These are phyloP conservation scores for Diaporthe sp. DNA, from an alignment of 2,329 filamentous ascomycete genomes.

Conservation along the genomic window DNA sequence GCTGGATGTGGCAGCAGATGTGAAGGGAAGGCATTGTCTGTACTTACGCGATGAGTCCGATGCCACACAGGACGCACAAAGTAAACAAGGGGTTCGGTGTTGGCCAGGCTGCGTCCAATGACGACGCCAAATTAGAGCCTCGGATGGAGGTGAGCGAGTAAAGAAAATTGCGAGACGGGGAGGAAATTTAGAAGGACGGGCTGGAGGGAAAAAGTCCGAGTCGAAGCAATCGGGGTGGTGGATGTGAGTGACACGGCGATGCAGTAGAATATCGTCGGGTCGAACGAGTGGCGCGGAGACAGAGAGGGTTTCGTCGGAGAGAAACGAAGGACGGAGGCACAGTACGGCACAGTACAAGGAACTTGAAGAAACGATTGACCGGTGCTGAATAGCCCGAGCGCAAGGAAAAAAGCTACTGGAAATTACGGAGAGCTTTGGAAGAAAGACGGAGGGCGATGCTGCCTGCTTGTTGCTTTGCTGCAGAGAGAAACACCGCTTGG, in stretches of 20 bases:
- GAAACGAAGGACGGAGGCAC: constrained; percentile 29
- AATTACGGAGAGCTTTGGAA: constrained; percentile 11
- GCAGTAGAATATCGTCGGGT: constrained; percentile 19
- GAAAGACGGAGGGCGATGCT: constrained; percentile 7
- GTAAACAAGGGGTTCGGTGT: constrained; percentile 9
- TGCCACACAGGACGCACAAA: not conserved
- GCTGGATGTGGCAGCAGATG: not conserved
- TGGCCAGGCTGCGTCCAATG: constrained; percentile 14
- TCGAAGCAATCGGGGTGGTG: constrained; percentile 22
- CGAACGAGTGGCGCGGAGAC: constrained; percentile 26
- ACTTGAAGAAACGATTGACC: constrained; percentile 27
- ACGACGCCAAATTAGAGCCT: not conserved
- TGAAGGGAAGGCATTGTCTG: not conserved
- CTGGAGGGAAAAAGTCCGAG: not conserved
- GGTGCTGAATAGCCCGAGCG: constrained; percentile 23
- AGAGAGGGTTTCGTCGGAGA: constrained; percentile 9
- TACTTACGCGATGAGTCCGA: constrained; percentile 12
- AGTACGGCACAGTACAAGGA: constrained; percentile 31
- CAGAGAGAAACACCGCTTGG: constrained; percentile 15
- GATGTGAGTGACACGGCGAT: constrained; percentile 28
- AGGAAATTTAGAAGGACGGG: constrained; percentile 14
- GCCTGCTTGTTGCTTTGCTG: constrained; percentile 32
- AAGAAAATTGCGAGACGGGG: constrained; percentile 14
- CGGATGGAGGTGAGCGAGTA: constrained; percentile 9
- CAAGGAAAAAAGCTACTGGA: constrained; percentile 18